Evolutionary conservation across 306 rosid genomes (phyloP).

Genomic region (Quercus engelmannii): DNA sequence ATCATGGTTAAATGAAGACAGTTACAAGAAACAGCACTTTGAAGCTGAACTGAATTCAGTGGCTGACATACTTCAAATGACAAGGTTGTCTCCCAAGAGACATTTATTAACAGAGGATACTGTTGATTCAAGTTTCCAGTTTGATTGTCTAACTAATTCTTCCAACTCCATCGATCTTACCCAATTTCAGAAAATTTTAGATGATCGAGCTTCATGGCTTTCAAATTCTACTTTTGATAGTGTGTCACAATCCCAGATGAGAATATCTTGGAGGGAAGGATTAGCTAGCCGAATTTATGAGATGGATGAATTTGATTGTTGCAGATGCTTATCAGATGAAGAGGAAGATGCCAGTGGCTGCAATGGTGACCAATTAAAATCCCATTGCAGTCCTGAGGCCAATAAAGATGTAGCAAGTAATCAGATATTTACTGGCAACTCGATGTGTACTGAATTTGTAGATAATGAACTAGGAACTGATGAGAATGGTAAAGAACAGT

Average conservation of each 20-base stretch:
- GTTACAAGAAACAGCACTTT: conserved; percentile 28
- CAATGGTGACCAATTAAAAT: conserved; percentile 19
- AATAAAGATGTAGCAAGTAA: conserved; percentile 18
- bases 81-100: conserved; percentile 31
- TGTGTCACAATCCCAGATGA: conserved; percentile 52
- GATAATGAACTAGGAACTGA: conserved; percentile 26
- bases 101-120: conserved; percentile 36
- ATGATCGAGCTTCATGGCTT: conserved; percentile 49
- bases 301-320: conserved; percentile 63
- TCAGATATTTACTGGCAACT: conserved; percentile 21
- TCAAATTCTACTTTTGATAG: conserved; percentile 45
- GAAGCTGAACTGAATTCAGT: conserved; percentile 35
- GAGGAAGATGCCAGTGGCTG: conserved; percentile 44
- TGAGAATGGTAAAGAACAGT: conserved; percentile 25
- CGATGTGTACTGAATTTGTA: conserved; percentile 14
- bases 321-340: conserved; percentile 83
- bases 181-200: conserved; percentile 46
- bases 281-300: conserved; percentile 52
- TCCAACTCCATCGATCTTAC: conserved; percentile 49
- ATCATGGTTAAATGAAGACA: conserved; percentile 33
- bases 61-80: conserved; percentile 35
- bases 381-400: conserved; percentile 26
- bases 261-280: conserved; percentile 82
- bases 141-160: conserved; percentile 53
- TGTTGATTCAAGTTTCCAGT: conserved; percentile 67